Base-by-base conservation (phyloP, 2,329 filamentous ascomycete species). In the Cytospora mali region DNA sequence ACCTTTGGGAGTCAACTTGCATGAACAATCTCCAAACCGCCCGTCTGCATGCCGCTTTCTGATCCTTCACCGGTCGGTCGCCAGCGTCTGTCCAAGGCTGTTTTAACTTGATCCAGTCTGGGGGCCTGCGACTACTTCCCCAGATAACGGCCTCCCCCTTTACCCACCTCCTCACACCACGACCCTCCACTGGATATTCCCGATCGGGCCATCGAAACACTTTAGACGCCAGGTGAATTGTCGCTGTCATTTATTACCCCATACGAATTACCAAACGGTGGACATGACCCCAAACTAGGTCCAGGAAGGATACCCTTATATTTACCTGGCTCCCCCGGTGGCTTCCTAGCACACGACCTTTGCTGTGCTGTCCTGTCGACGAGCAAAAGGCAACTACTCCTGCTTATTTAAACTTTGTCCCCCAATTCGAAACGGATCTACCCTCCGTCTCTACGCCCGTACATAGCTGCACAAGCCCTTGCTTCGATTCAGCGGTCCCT, bases 171-270 rank as follows among this genome's bases (percentile, higher is more conserved):
- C 52, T 60, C 57, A 60, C 42, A 42, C 64, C 54, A 58, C 39
- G 53, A 28, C 57, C 21, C 49, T 50, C 55, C 51, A n/a, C 39
- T 61, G 53, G 28, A 54, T 62, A 61, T 54, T 65, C 64, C 64
- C 64, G 53, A 65, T 64, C 64, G 57, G 64, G 50, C n/a, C 21
- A 28, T 50, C 51, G n/a, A 48, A 21, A 49, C 42, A 14, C 18
- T 55, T 42, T 35, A 48, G 54, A 39, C 52, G 58, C 48, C 49
- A 48, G 33, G 54, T 46, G 27, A 33, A 50, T 21, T 35, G 35
- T 33, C 28, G 29, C 18, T 28, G 31, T 21, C 14, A 23, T 28
- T 21, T 23, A 11, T 50, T 62, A 52, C 62, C 55, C 58, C 57
- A 60, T 60, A 60, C 49, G 25, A 49, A 48, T 13, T 54, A 23